Evolutionary conservation across 345 rosid species (phyloP).

Genomic region (Lepidium africanum): DNA sequence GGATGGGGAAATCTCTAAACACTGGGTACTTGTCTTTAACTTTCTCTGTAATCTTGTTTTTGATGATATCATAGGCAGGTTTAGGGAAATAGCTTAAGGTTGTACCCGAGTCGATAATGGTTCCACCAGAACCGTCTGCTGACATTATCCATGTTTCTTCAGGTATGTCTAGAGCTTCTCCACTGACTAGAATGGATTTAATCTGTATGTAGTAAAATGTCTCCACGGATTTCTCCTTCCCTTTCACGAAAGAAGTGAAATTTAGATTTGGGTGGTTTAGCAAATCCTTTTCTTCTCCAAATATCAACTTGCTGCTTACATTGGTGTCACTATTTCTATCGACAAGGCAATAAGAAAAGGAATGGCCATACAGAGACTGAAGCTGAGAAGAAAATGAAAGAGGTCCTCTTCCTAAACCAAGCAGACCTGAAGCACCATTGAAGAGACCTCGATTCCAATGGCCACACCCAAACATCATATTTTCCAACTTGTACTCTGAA

Average conservation of each 20-base stretch:
- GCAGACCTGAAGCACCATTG: conserved; percentile 68
- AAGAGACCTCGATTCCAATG: conserved; percentile 82
- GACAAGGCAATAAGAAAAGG: conserved; percentile 78
- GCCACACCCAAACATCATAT: conserved; percentile 84
- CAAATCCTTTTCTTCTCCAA: conserved; percentile 58
- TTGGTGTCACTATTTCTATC: conserved; percentile 51
- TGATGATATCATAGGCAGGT: conserved; percentile 57
- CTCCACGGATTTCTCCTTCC: conserved; percentile 28
- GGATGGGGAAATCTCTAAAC: conserved; percentile 44
- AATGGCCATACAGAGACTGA: conserved; percentile 63
- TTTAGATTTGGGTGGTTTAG: conserved; percentile 49
- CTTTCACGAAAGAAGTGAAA: conserved; percentile 57
- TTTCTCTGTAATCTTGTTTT: conserved; percentile 47
- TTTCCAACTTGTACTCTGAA: conserved; percentile 45
- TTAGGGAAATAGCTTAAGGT: conserved; percentile 59
- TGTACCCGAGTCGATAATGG: conserved; percentile 77
- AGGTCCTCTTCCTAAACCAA: conserved; percentile 87
- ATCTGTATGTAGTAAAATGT: conserved; percentile 68
- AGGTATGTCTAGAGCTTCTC: conserved; percentile 53
- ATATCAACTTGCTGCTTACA: conserved; percentile 69
- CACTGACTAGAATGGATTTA: conserved; percentile 55
- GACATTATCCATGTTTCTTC: conserved; percentile 62
- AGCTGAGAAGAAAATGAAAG: conserved; percentile 82
- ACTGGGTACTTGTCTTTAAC: conserved; percentile 42
- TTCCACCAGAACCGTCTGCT: conserved; percentile 66